Conservation (phyloP, 2,329 filamentous ascomycete species). For the Periconia sp. region DNA sequence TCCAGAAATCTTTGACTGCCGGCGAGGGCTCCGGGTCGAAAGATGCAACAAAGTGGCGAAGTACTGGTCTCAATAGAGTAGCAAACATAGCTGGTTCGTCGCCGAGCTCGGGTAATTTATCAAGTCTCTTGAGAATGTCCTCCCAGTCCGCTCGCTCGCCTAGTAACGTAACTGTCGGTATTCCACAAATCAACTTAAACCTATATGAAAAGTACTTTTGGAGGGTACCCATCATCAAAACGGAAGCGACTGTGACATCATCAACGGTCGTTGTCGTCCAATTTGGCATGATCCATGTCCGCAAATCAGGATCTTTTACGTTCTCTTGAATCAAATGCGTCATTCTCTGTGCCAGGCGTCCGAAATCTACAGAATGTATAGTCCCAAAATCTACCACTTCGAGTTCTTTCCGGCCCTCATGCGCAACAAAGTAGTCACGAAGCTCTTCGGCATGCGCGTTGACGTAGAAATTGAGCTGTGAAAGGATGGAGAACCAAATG, state of each 20-base stretch:
- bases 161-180: constrained; percentile 56
- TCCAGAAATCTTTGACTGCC: constrained; percentile 5
- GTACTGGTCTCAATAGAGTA: not conserved
- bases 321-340: constrained; percentile 44
- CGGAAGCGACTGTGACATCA: constrained; percentile 48
- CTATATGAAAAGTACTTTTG: constrained; percentile 52
- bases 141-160: constrained; percentile 53
- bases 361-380: constrained; percentile 15
- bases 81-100: not conserved
- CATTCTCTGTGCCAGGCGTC: constrained; percentile 34
- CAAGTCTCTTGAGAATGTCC: constrained; percentile 31
- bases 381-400: not conserved
- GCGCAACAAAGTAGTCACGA: constrained; percentile 28
- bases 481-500: constrained; percentile 22
- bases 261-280: constrained; percentile 54
- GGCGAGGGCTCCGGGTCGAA: constrained; percentile 3
- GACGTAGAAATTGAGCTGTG: constrained; percentile 20
- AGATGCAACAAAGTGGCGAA: constrained; percentile 1
- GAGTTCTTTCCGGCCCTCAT: constrained; percentile 24
- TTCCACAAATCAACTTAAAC: constrained; percentile 43
- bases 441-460: constrained; percentile 15
- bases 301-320: constrained; percentile 46
- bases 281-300: constrained; percentile 54
- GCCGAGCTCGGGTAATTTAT: not conserved
- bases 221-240: constrained; percentile 56